These are phyloP conservation scores for Aspergillus avenaceus DNA, from an alignment of 495 filamentous ascomycete genomes.

Conservation along the genomic window DNA sequence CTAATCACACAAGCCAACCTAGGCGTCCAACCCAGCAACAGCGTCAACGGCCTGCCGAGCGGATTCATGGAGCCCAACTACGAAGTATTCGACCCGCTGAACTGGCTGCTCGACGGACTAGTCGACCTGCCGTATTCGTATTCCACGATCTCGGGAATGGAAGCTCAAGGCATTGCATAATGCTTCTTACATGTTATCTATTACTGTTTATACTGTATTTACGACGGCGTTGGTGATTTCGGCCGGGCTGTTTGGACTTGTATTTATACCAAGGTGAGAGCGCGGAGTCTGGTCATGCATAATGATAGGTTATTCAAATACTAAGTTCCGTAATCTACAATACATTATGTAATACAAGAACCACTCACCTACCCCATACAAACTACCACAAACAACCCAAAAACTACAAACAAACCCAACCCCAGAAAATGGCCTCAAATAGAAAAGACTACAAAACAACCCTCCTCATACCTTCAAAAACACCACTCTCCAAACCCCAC, in stretches of 20 bases:
- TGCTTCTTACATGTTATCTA: neutral
- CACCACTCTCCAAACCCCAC: too few relatives aligned
- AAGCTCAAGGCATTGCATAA: conserved; percentile 35
- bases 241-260: neutral
- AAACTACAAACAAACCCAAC: too few relatives aligned
- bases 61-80: conserved; percentile 64
- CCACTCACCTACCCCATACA: too few relatives aligned
- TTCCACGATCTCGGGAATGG: conserved; percentile 37
- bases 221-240: neutral
- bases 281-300: neutral
- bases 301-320: too few relatives aligned
- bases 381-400: too few relatives aligned
- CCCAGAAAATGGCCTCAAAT: too few relatives aligned
- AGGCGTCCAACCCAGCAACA: conserved; percentile 27
- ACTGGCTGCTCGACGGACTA: conserved; percentile 85
- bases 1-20: conserved; percentile 33
- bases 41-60: conserved; percentile 40
- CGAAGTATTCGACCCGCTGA: conserved; percentile 83
- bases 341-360: too few relatives aligned
- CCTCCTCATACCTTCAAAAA: too few relatives aligned
- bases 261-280: conserved; percentile 3
- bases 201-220: neutral
- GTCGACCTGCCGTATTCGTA: conserved; percentile 71
- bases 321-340: too few relatives aligned
- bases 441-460: too few relatives aligned